Evolutionary conservation across 2,329 filamentous ascomycete species (phyloP), one percentile per base, ranked within the genome.

Genomic region (Botrytis medusae): DNA sequence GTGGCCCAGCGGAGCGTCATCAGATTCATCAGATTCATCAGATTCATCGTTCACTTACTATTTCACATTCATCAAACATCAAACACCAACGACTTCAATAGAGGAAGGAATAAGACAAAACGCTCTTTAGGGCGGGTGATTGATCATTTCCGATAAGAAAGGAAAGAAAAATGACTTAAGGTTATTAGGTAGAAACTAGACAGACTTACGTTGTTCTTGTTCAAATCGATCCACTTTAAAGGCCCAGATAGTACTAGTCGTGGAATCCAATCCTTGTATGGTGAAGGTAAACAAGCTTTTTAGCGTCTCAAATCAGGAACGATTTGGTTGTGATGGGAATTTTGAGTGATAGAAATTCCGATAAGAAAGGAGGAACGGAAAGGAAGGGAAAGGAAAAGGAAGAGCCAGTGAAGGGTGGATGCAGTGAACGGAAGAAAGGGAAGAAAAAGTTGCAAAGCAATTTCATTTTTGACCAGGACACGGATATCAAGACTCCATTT

Each of bases 1-100:
- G 59, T 40, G 59, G 34, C 59, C 59, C 22, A 61, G 59, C 59
- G 59, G 59, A 61, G 59, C 59, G 59, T 61, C 22, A 61, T 61
- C 34, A 51, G 7, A 25, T 25, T n/a, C 2, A 51, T 51, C 10
- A n/a, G 34, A 37, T 37, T 61, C 22, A 61, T 61, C 34, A 51
- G 7, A 25, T 25, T 51, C 2, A 22, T 51, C 10, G n/a, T 25
- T 51, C 48, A n/a, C 34, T 40, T 18, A 25, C 2, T 6, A 8
- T n/a, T 34, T 37, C 20, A 25, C 59, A 40, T n/a, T 40, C 59
- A 25, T 60, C 18, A 12, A 29, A 61, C 32, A 37, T 60, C 32
- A 34, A 60, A 60, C 57, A 60, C 29, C 20, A 14, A 60, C 34
- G 34, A 61, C 18, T 40, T 37, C 22, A 22, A 37, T 40, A 20